phyloP scores from a whole-genome alignment of 2,329 filamentous ascomycete genomes.

The Mycosphaerella arachidis region DNA sequence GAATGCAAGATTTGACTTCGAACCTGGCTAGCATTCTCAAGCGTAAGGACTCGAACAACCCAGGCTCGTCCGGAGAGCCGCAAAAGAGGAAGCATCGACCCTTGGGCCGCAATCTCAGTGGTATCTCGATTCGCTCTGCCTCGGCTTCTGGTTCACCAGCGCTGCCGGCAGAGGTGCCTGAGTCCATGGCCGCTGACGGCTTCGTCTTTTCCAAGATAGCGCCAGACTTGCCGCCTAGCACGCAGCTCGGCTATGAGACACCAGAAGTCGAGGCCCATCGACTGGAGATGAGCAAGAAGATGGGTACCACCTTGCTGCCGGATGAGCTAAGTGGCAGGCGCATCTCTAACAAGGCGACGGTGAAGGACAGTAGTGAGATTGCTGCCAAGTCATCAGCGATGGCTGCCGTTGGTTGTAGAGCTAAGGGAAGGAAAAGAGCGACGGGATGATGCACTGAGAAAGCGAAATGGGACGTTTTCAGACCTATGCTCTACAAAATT shows the following conservation, averaged over 20 bases:
- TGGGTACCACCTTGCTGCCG: conserved; percentile 27
- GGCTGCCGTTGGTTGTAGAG: not conserved
- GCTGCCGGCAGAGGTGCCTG: conserved; percentile 5
- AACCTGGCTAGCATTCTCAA: conserved; percentile 24
- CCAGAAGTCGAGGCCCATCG: conserved; percentile 30
- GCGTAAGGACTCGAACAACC: conserved; percentile 12
- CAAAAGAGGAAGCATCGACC: conserved; percentile 28
- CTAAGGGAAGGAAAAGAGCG: conserved; percentile 1
- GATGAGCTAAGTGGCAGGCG: conserved; percentile 23
- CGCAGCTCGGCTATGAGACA: conserved; percentile 35
- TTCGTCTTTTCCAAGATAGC: conserved; percentile 14
- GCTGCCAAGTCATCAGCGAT: not conserved
- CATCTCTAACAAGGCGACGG: conserved; percentile 28
- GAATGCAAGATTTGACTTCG: conserved; percentile 18
- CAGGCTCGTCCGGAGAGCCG: conserved; percentile 4
- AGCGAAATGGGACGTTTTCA: not conserved
- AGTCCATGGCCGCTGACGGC: conserved; percentile 19
- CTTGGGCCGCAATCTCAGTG: conserved; percentile 29
- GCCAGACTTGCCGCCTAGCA: conserved; percentile 24
- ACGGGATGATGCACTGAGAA: not conserved
- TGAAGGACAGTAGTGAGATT: conserved; percentile 27
- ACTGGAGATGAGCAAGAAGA: conserved; percentile 29
- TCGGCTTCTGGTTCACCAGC: conserved; percentile 14
- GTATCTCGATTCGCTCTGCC: conserved; percentile 21
- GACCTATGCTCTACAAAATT: not conserved